Evolutionary conservation across 768 basidiomycete species (phyloP), one percentile per base, ranked within the genome.

Genomic region (Lenzites betulinus): DNA sequence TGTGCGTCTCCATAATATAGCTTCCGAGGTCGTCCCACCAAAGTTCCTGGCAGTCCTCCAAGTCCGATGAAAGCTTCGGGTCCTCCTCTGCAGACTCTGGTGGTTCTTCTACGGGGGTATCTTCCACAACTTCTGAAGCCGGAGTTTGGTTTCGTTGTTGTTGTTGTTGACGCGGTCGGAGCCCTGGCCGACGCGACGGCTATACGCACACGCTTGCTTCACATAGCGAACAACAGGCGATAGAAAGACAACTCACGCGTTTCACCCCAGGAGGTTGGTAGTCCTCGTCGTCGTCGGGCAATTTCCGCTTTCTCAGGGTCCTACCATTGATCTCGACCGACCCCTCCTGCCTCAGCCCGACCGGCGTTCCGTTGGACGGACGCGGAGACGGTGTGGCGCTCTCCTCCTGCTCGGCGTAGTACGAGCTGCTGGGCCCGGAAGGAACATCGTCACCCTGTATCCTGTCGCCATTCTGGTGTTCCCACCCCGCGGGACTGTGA

Each of bases 21-120:
- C 84, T 83, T 53, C 80, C 78, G 16, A 93, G 79, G 68, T 90
- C 90, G 25, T 77, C 79, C 44, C 77, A 74, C 92, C 92, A 93
- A 16, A 93, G 69, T 60, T 92, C 91, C 65, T 83, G 81, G 64
- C 86, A 91, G 60, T 92, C 92, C 28, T 92, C 90, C 62, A 93
- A 76, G 78, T 93, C 92, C 22, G 92, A 92, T 18, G 90, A 90
- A 13, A 83, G 75, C 39, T 75, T 75, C 48, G 66, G 74, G 30
- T 79, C 80, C 33, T 84, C 82, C 56, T 68, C 75, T 54, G 64
- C 75, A 55, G 64, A 73, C 67, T 68, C 70, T 57, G 64, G 67
- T 43, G 69, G 58, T 43, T 72, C 72, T 25, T 76, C 72, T 39
- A 59, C 71, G 67, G 52, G 56, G 26, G 65, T 41, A 41, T 69